Percentiles rank a stretch among this genome's conserved stretches.
Evolutionary conservation across 192 early-diverging fungal genomes (phyloP).

Genomic region (Backusella circina): DNA sequence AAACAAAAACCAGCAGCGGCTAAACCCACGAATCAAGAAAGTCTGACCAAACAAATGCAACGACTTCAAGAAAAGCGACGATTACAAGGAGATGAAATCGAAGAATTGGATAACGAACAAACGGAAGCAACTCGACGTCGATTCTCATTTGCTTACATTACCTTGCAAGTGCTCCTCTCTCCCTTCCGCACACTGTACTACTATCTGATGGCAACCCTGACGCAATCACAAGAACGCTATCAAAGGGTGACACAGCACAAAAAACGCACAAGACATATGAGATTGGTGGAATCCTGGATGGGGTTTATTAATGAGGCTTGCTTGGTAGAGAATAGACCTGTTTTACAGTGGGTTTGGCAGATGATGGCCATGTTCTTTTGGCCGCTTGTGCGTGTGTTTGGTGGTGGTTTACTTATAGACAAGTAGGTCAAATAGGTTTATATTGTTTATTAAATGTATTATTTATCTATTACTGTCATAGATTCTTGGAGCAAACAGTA

Average conservation of each 20-base stretch:
- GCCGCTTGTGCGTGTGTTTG: conserved; percentile 43
- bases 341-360: conserved; percentile 44
- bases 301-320: conserved; percentile 34
- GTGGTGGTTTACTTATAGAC: conserved; percentile 41
- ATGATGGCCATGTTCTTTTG: conserved; percentile 44
- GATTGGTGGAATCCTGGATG: conserved; percentile 27
- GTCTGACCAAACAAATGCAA: background rate
- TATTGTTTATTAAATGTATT: background rate
- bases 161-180: conserved; percentile 26
- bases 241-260: conserved; percentile 28
- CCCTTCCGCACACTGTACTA: conserved; percentile 21
- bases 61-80: conserved; percentile 18
- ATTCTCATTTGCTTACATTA: conserved; percentile 33
- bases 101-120: background rate
- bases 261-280: conserved; percentile 32
- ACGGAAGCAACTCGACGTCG: background rate
- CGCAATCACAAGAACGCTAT: conserved; percentile 34
- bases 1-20: background rate
- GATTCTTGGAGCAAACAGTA: conserved; percentile 45
- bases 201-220: conserved; percentile 18
- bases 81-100: background rate
- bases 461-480: conserved; percentile 7
- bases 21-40: conserved; percentile 1
- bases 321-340: conserved; percentile 37
- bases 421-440: conserved; percentile 31